Evolutionary conservation across 192 early-diverging fungal genomes (phyloP).

Genomic region (Chytriomyces hyalinus): DNA sequence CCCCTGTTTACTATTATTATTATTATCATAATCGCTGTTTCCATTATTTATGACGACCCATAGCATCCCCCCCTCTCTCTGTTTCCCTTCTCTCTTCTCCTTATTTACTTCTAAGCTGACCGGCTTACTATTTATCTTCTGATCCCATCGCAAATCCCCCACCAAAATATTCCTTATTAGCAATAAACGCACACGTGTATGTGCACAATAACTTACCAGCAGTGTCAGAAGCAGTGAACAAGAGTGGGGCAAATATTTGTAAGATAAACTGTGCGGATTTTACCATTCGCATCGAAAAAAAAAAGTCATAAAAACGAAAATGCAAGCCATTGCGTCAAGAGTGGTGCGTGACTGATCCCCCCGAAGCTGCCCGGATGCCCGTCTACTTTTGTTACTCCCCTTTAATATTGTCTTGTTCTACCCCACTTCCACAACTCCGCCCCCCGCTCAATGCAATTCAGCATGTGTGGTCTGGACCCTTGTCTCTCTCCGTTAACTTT

Average conservation of each 20-base stretch:
- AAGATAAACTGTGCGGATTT: not conserved
- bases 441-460: too few relatives aligned
- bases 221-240: not conserved
- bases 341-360: constrained; percentile 1
- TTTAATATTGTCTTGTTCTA: too few relatives aligned
- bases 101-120: too few relatives aligned
- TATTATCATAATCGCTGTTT: too few relatives aligned
- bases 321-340: constrained; percentile 9
- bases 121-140: not conserved
- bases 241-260: not conserved
- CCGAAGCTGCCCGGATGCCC: not conserved
- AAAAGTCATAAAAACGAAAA: not conserved
- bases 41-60: too few relatives aligned
- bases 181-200: not conserved
- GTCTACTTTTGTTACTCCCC: not conserved
- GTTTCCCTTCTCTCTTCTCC: too few relatives aligned
- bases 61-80: too few relatives aligned
- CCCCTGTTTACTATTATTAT: too few relatives aligned
- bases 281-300: not conserved
- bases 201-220: not conserved
- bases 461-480: not conserved
- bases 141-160: not conserved
- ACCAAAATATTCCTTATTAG: not conserved
- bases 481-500: not conserved
- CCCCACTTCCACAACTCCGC: too few relatives aligned